These are phyloP conservation scores for Psilocybe subaeruginosa DNA, from an alignment of 768 basidiomycete species.

Conservation along the genomic window DNA sequence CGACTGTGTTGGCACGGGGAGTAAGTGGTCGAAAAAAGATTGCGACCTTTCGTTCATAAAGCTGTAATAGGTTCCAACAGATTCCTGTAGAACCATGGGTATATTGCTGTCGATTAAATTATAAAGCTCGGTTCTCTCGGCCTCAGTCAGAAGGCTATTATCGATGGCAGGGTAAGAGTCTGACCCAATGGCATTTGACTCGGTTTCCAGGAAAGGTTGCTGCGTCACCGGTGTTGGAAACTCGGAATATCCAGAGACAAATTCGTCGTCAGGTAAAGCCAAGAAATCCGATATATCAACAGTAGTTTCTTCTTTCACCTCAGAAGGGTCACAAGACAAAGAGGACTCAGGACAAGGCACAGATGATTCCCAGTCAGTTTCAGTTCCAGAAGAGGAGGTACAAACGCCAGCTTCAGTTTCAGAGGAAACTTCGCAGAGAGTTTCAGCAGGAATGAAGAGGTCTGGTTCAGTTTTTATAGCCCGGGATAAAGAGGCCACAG, in stretches of 20 bases:
- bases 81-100: constrained; percentile 51
- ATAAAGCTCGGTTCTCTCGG: constrained; percentile 56
- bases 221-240: constrained; percentile 14
- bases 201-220: constrained; percentile 18
- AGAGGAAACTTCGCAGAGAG: constrained; percentile 13
- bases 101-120: constrained; percentile 51
- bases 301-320: constrained; percentile 18
- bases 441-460: constrained; percentile 11
- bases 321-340: constrained; percentile 22
- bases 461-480: neutral
- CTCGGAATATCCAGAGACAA: constrained; percentile 23
- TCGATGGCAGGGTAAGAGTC: constrained; percentile 25
- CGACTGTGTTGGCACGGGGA: constrained; percentile 8
- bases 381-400: constrained; percentile 24
- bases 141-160: constrained; percentile 37
- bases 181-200: constrained; percentile 11
- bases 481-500: constrained; percentile 3
- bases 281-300: constrained; percentile 21
- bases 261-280: constrained; percentile 25
- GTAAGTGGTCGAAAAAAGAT: constrained; percentile 49
- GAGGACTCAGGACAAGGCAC: constrained; percentile 30
- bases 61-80: constrained; percentile 51
- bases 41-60: constrained; percentile 52
- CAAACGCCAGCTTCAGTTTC: constrained; percentile 16
- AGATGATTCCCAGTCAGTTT: constrained; percentile 24